Base-by-base conservation (phyloP, 495 filamentous ascomycete genomes). In the Elaphomyces granulatus region DNA sequence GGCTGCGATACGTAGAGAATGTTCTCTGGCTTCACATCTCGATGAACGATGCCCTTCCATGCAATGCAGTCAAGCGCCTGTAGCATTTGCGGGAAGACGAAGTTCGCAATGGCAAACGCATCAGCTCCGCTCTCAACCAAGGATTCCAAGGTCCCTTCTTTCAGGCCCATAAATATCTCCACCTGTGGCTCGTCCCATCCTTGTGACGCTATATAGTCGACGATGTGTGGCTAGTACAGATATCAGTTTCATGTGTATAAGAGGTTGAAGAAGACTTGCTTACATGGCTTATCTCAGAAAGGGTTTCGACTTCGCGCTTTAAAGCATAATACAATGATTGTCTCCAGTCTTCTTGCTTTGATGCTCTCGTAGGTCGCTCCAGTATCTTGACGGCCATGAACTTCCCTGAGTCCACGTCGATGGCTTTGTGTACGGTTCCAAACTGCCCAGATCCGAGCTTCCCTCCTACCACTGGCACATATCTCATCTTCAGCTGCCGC, bases 131-230 rank as follows among this genome's bases (percentile, higher is more conserved):
- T 47, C 39, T 47, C 34, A 35, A 50, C 33, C 37, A 49, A 47
- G 36, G 46, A 49, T 20, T 38, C 43, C 23, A 42, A 42, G 34
- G 45, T 47, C 32, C 40, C 44, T 34, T 50, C 44, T 38, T 50
- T 50, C 34, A 35, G 46, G 38, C 41, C 45, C 46, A 49, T 49
- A 34, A 47, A 49, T 37, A 49, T 49, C 38, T 49, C 46, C 34
- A 49, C 31, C 10, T 37, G 6, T 26, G 12, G 38, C 39, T 31
- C 46, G 15, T 34, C 38, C 46, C 44, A 49, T 32, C 44, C 46
- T n/a, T n/a, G n/a, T n/a, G n/a, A n/a, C n/a, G n/a, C n/a, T n/a
- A n/a, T n/a, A n/a, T n/a, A n/a, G n/a, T n/a, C n/a, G n/a, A n/a
- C n/a, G n/a, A n/a, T n/a, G n/a, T n/a, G n/a, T n/a, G n/a, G n/a